These are phyloP conservation scores for Coniosporium tulheliwenetii DNA, from an alignment of 2,329 filamentous ascomycete genomes.

Conservation along the genomic window DNA sequence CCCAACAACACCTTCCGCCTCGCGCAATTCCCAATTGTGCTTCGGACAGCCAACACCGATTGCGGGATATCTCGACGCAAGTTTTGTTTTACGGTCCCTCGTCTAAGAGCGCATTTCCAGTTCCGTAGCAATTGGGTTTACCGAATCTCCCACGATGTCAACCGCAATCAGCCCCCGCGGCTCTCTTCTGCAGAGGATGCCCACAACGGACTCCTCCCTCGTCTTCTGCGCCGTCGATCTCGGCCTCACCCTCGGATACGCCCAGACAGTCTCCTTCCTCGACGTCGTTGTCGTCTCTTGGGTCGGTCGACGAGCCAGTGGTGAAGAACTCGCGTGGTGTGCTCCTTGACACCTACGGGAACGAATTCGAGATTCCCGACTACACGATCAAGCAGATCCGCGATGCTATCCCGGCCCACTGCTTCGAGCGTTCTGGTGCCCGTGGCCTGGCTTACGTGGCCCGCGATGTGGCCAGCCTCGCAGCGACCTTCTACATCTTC, in stretches of 20 bases:
- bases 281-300: slow-evolving; percentile 83
- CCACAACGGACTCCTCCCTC: slow-evolving; percentile 35
- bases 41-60: too few relatives aligned
- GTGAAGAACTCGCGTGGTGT: slow-evolving; percentile 40
- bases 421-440: slow-evolving; percentile 72
- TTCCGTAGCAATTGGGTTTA: too few relatives aligned
- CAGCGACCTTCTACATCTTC: slow-evolving; percentile 69
- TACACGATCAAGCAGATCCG: slow-evolving; percentile 97
- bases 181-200: slow-evolving; percentile 25
- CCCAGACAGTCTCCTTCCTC: slow-evolving; percentile 56
- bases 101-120: too few relatives aligned
- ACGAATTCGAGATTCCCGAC: slow-evolving; percentile 83
- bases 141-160: slow-evolving; percentile 18
- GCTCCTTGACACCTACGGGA: slow-evolving; percentile 84
- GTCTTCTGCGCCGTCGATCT: slow-evolving; percentile 38
- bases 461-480: slow-evolving; percentile 61
- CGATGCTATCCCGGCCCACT: slow-evolving; percentile 94
- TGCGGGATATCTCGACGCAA: too few relatives aligned
- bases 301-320: slow-evolving; percentile 45
- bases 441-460: slow-evolving; percentile 69
- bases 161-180: slow-evolving; percentile 39
- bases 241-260: slow-evolving; percentile 27
- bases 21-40: too few relatives aligned
- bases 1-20: too few relatives aligned
- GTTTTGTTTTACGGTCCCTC: too few relatives aligned